Evolutionary conservation across 2,329 filamentous ascomycete genomes (phyloP).

Genomic region (Sporothrix mexicana): DNA sequence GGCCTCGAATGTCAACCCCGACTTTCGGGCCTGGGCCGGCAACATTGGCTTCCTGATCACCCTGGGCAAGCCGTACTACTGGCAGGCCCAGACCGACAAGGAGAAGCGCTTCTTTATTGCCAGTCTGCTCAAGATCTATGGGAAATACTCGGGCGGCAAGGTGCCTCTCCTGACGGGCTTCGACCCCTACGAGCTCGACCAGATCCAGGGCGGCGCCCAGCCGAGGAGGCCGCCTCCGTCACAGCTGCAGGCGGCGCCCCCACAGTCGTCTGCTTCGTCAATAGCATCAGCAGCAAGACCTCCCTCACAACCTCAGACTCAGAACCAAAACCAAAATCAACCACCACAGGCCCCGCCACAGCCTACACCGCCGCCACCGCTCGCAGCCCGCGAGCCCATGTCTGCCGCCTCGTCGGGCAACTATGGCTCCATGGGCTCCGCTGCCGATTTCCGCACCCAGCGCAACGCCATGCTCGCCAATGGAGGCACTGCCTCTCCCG

Average conservation of each 20-base stretch:
- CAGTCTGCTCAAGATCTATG: constrained; percentile 93
- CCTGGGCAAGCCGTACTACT: constrained; percentile 94
- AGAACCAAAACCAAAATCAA: not conserved
- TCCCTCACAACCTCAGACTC: constrained; percentile 25
- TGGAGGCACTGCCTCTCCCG: constrained; percentile 53
- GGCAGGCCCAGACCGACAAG: constrained; percentile 90
- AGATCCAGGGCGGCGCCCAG: constrained; percentile 66
- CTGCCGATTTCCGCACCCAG: constrained; percentile 38
- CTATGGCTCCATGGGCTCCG: constrained; percentile 34
- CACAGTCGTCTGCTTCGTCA: constrained; percentile 6
- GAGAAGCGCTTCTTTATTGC: constrained; percentile 99
- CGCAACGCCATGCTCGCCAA: constrained; percentile 43
- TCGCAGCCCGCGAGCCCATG: constrained; percentile 37
- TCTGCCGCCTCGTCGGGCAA: constrained; percentile 36
- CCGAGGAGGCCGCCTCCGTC: constrained; percentile 47
- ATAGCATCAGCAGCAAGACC: constrained; percentile 6
- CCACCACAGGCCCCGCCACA: constrained; percentile 24
- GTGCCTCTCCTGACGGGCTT: constrained; percentile 82
- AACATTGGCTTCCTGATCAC: constrained; percentile 85
- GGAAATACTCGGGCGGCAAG: constrained; percentile 91
- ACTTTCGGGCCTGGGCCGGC: constrained; percentile 77
- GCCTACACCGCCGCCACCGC: constrained; percentile 38
- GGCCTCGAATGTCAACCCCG: constrained; percentile 60
- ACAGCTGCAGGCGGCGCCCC: constrained; percentile 33
- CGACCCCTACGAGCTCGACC: constrained; percentile 76